Base-by-base conservation (phyloP, 1,139 yeast species). In the Geotrichum histeridarum region DNA sequence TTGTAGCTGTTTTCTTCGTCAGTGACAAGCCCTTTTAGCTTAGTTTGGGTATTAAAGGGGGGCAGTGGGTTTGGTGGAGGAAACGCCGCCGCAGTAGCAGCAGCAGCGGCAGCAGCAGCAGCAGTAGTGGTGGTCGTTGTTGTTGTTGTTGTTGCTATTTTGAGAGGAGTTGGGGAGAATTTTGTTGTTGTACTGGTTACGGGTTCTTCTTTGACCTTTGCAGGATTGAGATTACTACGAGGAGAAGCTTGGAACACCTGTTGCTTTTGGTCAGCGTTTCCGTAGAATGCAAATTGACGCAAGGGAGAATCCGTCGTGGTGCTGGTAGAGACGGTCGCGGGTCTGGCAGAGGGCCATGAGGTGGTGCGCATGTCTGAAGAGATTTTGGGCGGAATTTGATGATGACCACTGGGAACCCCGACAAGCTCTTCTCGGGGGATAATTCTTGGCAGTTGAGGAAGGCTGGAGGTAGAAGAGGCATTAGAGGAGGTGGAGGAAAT, bases 1-100 rank as follows among this genome's bases (percentile, higher is more conserved):
- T 65, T 65, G 42, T 47, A 53, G 11, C 50, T 41, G 11, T 42
- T 48, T 32, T 61, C 63, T 35, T 60, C 61, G 45, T 61, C 64
- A 2, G 58, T 51, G 32, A 61, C 39, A 5, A 50, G 30, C 43
- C 42, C 22, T 56, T 53, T 27, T 46, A 52, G 33, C 41, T 50
- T 44, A 43, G 56, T 35, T 22, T 42, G 51, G 12, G 51, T 46
- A 17, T 36, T 47, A 4, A 55, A 18, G 12, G 31, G 47, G 5
- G 38, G 50, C 9, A 17, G 33, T 17, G 37, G 35, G 39, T 12
- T 4, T 37, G 27, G 39, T 37, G 41, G 51, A 8, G 53, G 42
- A 9, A 33, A 5, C 9, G 48, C n/a, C 15, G 52, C 12, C 12
- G 45, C 32, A 15, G 33, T 22, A 12, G 48, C 6, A 7, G 53